Evolutionary conservation across 2,329 filamentous ascomycete genomes (phyloP), one percentile per base, ranked within the genome.

Genomic region (Xylariaceae sp.): DNA sequence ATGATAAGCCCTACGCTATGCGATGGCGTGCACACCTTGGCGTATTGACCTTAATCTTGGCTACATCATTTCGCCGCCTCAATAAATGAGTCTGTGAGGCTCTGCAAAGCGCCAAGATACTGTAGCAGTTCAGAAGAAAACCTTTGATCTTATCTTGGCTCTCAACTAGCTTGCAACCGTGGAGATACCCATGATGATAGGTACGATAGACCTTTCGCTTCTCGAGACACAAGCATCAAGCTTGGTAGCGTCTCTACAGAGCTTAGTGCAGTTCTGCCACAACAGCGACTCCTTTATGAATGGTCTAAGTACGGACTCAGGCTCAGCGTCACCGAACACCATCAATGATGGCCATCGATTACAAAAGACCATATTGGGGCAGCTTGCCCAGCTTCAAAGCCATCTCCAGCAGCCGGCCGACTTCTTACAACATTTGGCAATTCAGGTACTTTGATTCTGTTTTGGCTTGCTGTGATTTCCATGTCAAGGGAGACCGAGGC

Each of bases 381-480:
- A 47, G 11, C 31, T 47, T 16, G 18, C 45, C 13, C 16, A 47
- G 16, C 36, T 47, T 28, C 45, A 47, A 39, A 38, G 16, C 34
- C 34, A 19, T 19, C 45, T 47, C 3, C 31, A 47, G 18, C 31
- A 38, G 17, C 45, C 45, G 3, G 31, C 31, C 13, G 45, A 47
- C 45, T 47, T 47, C 45, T 33, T 47, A 7, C 45, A 39, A 33
- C 45, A 38, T 19, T 39, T 47, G 45, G 31, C 45, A 38, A 47
- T 17, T 19, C 45, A 47, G 45, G 45, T 47, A 38, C 18, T 22
- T 31, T n/a, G 31, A 22, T n/a, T 28, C n/a, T 28, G 22, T 7
- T 28, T 28, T 7, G 14, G 12, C 42, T 28, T 6, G 16, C 43
- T 11, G 14, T 33, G 33, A 11, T 39, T 31, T 45, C 43, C 18